These are phyloP conservation scores for Trichocladium antarcticum DNA, from an alignment of 495 filamentous ascomycete species.

Conservation along the genomic window DNA sequence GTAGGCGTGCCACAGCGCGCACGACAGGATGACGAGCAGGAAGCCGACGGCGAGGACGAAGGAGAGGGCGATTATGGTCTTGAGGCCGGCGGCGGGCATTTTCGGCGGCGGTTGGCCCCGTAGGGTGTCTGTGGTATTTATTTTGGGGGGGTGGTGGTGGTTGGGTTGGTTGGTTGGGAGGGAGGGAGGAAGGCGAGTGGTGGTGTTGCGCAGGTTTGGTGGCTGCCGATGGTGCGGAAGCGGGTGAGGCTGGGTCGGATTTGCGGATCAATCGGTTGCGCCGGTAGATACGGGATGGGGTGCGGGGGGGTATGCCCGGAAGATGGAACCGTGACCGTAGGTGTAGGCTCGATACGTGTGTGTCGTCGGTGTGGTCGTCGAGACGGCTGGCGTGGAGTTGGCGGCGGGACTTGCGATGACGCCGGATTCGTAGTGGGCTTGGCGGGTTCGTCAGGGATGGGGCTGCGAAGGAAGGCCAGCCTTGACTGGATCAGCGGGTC, in stretches of 20 bases:
- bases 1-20: conserved; percentile 87
- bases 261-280: too few relatives aligned
- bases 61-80: conserved; percentile 96
- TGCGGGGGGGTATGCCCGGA: too few relatives aligned
- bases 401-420: conserved; percentile 5
- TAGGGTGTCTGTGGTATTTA: too few relatives aligned
- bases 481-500: not conserved
- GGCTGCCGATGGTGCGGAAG: not conserved
- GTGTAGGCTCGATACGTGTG: too few relatives aligned
- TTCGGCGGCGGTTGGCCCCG: conserved; percentile 26
- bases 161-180: not conserved
- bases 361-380: not conserved
- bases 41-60: conserved; percentile 99
- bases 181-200: not conserved
- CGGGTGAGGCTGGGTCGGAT: not conserved
- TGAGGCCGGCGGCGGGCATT: conserved; percentile 80
- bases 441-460: conserved; percentile 7
- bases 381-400: not conserved
- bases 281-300: too few relatives aligned
- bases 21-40: conserved; percentile 96
- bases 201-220: not conserved
- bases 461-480: not conserved
- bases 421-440: conserved; percentile 16
- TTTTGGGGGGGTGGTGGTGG: not conserved
- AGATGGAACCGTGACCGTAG: too few relatives aligned